A percentile compares a stretch with the other conserved stretches of the same genome.
These are phyloP conservation scores for Pythium diclinum DNA, from an alignment of 352 stramenopile genomes.

Conservation along the genomic window DNA sequence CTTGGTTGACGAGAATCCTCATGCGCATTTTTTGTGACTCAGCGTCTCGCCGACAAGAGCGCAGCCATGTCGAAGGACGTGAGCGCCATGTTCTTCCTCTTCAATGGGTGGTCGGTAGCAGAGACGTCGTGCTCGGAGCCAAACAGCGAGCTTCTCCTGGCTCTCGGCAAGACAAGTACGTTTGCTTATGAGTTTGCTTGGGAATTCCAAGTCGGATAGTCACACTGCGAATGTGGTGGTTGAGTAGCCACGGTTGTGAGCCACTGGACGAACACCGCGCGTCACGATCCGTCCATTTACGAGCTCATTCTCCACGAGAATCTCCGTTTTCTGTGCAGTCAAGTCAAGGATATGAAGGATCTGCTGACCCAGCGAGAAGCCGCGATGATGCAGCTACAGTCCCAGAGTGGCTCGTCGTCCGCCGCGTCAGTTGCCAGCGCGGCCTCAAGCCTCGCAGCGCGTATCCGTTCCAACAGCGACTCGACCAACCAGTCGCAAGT, in stretches of 20 bases:
- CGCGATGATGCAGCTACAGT: slow-evolving; percentile 21
- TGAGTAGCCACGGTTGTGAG: slow-evolving; percentile 34
- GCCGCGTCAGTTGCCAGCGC: slow-evolving; percentile 29
- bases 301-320: slow-evolving; percentile 64
- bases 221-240: neutral
- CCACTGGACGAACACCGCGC: slow-evolving; percentile 46
- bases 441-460: slow-evolving; percentile 41
- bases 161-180: slow-evolving; percentile 52
- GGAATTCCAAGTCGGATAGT: neutral
- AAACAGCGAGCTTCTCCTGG: slow-evolving; percentile 32
- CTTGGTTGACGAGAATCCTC: neutral
- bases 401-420: slow-evolving; percentile 12
- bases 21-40: neutral
- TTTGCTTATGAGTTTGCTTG: neutral
- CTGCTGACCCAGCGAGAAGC: slow-evolving; percentile 47
- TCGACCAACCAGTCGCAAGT: slow-evolving; percentile 30
- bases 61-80: slow-evolving; percentile 54
- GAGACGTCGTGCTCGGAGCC: slow-evolving; percentile 31
- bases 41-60: slow-evolving; percentile 59
- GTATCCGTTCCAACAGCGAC: slow-evolving; percentile 34
- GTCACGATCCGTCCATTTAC: slow-evolving; percentile 57
- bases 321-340: slow-evolving; percentile 59
- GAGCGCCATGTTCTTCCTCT: slow-evolving; percentile 41
- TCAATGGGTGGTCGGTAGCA: slow-evolving; percentile 52
- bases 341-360: slow-evolving; percentile 62